Base-by-base conservation (phyloP, 495 filamentous ascomycete genomes). In the Halenospora varia region DNA sequence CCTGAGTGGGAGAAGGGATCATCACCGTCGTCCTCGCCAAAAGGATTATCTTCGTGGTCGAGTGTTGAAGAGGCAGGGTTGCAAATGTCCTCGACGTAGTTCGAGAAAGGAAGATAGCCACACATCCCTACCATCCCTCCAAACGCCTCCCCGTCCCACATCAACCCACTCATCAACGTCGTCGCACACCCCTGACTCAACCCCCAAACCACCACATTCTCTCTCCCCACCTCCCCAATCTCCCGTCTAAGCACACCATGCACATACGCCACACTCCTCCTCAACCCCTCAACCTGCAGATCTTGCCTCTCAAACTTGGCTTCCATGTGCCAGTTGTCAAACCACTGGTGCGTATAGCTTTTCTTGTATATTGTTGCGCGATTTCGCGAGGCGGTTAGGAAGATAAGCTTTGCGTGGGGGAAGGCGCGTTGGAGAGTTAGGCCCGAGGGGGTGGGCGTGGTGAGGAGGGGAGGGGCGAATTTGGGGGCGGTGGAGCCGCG, bases 121-220 rank as follows among this genome's bases (percentile, higher is more conserved):
- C 79, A 78, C 76, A 85, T 79, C 1, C 81, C 81, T 42, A 81
- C 48, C 41, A 70, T 65, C 6, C 59, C 77, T 0, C 55, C 70
- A 17, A 75, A 39, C 2, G 44, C 9, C 48, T 68, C 60, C 1
- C 64, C 65, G n/a, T n/a, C n/a, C n/a, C n/a, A n/a, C n/a, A n/a
- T n/a, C n/a, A n/a, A n/a, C n/a, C n/a, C n/a, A n/a, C n/a, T n/a
- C n/a, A n/a, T n/a, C n/a, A n/a, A n/a, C n/a, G n/a, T n/a, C n/a
- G 71, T 73, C 18, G 79, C 82, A 66, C 76, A 83, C 1, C 82
- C 82, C 56, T 84, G 82, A 53, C 82, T 82, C 35, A 84, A 55
- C 0, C 81, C 80, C 40, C 76, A 77, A 4, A 84, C 56, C 0
- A 82, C 72, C 1, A 84, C 62, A 56, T 75, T 78, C 51, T 60